Evolutionary conservation across 352 stramenopile genomes (phyloP).

Genomic region (Elongisporangium prolatum): DNA sequence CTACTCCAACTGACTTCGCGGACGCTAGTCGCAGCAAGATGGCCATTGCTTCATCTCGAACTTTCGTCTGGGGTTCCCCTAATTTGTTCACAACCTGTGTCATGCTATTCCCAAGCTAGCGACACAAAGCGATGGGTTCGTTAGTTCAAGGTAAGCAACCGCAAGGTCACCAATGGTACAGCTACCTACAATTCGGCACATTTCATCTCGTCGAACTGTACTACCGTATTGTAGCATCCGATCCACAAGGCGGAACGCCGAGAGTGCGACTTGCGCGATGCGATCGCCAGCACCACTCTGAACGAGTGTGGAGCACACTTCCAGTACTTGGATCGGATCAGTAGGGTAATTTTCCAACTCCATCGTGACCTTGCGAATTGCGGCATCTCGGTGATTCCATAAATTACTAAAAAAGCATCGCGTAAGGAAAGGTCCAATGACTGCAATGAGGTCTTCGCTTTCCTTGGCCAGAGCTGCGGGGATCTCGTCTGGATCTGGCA

Average conservation of each 20-base stretch:
- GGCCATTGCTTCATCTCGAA: slow-evolving; percentile 60
- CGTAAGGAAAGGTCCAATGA: slow-evolving; percentile 76
- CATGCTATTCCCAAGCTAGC: slow-evolving; percentile 68
- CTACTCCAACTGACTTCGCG: slow-evolving; percentile 63
- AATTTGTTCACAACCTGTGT: slow-evolving; percentile 78
- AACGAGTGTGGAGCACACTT: slow-evolving; percentile 61
- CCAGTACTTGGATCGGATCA: slow-evolving; percentile 40
- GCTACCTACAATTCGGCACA: slow-evolving; percentile 59
- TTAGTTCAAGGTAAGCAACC: background rate
- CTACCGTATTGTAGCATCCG: slow-evolving; percentile 46
- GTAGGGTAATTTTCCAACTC: slow-evolving; percentile 53
- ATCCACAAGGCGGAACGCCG: slow-evolving; percentile 64
- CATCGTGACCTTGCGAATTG: slow-evolving; percentile 82
- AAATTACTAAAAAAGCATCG: slow-evolving; percentile 85
- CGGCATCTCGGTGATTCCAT: slow-evolving; percentile 81
- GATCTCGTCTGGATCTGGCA: slow-evolving; percentile 72
- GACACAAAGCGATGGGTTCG: slow-evolving; percentile 1
- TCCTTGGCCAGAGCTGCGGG: slow-evolving; percentile 63
- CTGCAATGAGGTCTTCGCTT: slow-evolving; percentile 65
- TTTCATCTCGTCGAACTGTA: slow-evolving; percentile 48
- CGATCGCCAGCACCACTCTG: slow-evolving; percentile 69
- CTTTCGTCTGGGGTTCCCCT: slow-evolving; percentile 62
- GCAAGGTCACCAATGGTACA: no score
- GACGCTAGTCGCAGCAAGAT: slow-evolving; percentile 39
- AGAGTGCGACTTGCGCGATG: slow-evolving; percentile 72